Evolutionary conservation across 176 grass and related monocot species (phyloP).

Genomic region (Triticum turgidum): DNA sequence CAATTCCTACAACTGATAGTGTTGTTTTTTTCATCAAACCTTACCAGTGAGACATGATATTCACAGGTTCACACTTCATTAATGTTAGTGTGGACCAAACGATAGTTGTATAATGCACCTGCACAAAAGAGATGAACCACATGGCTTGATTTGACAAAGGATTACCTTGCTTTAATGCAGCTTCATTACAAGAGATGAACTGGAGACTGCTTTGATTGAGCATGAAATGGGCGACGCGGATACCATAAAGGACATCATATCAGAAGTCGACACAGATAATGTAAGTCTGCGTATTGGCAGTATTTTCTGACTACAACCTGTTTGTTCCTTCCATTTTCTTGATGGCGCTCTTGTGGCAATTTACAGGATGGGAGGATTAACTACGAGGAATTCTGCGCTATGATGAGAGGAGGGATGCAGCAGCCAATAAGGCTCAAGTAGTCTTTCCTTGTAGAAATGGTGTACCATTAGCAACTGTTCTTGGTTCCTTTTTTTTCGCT

Average conservation of each 20-base stretch:
- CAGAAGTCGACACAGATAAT: constrained; percentile 94
- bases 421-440: constrained; percentile 82
- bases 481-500: constrained; percentile 25
- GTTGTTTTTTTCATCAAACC: background rate
- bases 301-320: background rate
- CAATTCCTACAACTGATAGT: background rate
- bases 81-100: background rate
- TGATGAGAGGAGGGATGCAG: constrained; percentile 92
- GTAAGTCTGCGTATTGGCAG: constrained; percentile 35
- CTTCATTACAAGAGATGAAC: constrained; percentile 94
- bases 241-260: constrained; percentile 95
- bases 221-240: constrained; percentile 85
- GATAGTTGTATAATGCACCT: constrained; percentile 4
- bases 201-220: constrained; percentile 86
- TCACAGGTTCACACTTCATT: constrained; percentile 17
- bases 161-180: constrained; percentile 45
- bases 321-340: constrained; percentile 14
- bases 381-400: constrained; percentile 95
- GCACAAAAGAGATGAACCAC: background rate
- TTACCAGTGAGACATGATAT: background rate
- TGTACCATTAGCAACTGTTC: constrained; percentile 27
- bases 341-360: constrained; percentile 27
- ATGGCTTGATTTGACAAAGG: constrained; percentile 10
- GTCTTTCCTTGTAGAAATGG: constrained; percentile 24
- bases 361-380: constrained; percentile 93